These are phyloP conservation scores for Fusarium algeriense DNA, from an alignment of 2,329 filamentous ascomycete genomes.

Conservation along the genomic window DNA sequence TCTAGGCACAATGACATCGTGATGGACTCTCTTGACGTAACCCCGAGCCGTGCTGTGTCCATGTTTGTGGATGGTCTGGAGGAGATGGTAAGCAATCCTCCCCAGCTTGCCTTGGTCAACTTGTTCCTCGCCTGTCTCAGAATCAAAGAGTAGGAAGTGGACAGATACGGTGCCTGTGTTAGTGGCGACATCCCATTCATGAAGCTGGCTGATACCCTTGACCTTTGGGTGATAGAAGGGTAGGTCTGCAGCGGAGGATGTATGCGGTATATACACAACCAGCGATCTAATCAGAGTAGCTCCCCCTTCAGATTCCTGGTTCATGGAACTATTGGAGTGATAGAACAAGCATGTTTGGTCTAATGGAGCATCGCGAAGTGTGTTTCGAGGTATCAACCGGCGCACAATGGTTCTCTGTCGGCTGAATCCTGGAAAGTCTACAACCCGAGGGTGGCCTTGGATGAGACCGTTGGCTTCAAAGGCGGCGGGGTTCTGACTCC, in stretches of 20 bases:
- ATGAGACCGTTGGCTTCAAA: neutral
- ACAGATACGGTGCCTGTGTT: slow-evolving; percentile 66
- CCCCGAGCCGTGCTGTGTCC: slow-evolving; percentile 73
- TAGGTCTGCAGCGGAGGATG: slow-evolving; percentile 68
- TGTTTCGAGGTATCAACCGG: slow-evolving; percentile 84
- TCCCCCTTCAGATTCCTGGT: slow-evolving; percentile 29
- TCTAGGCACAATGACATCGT: slow-evolving; percentile 84
- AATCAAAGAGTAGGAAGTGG: slow-evolving; percentile 68
- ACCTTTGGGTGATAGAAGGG: slow-evolving; percentile 92
- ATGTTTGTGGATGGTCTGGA: slow-evolving; percentile 79
- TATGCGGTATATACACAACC: slow-evolving; percentile 84
- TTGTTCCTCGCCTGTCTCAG: slow-evolving; percentile 38
- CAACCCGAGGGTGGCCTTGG: neutral
- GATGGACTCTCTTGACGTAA: slow-evolving; percentile 84
- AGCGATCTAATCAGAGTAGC: slow-evolving; percentile 50
- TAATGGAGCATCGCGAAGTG: slow-evolving; percentile 77
- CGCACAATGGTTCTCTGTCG: slow-evolving; percentile 77
- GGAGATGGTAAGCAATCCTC: slow-evolving; percentile 76
- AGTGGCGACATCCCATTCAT: slow-evolving; percentile 68
- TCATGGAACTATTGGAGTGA: slow-evolving; percentile 40
- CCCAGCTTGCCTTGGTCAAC: slow-evolving; percentile 62
- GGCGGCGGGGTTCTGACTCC: slow-evolving; percentile 32
- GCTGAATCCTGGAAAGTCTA: slow-evolving; percentile 43
- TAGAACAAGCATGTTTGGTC: slow-evolving; percentile 88
- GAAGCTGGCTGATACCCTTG: slow-evolving; percentile 79